A percentile compares a stretch with the other conserved stretches of the same genome.
Conservation (phyloP, 2,329 filamentous ascomycete genomes). For the Colletotrichum agaves region DNA sequence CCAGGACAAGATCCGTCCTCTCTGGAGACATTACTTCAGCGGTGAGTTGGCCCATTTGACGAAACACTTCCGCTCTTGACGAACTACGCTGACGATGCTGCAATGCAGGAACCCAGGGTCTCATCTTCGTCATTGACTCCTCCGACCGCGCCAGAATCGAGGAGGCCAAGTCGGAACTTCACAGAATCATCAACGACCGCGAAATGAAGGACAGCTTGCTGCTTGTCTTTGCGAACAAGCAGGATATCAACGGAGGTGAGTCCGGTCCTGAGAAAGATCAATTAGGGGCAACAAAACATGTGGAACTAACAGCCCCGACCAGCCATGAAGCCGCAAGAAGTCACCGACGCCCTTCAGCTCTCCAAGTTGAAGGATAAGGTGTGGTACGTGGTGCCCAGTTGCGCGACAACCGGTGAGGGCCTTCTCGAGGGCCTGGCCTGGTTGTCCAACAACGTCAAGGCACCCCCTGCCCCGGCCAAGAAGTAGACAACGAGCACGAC, state of each 20-base stretch:
- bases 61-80: neutral
- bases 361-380: slow-evolving; percentile 83
- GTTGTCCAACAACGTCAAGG: slow-evolving; percentile 87
- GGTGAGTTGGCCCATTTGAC: slow-evolving; percentile 57
- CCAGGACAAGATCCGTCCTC: slow-evolving; percentile 97
- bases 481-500: slow-evolving; percentile 53
- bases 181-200: slow-evolving; percentile 96
- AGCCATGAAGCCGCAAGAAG: slow-evolving; percentile 84
- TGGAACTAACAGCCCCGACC: slow-evolving; percentile 19
- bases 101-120: slow-evolving; percentile 85
- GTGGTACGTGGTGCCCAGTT: slow-evolving; percentile 87
- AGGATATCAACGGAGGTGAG: slow-evolving; percentile 85
- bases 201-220: slow-evolving; percentile 97
- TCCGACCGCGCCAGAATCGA: slow-evolving; percentile 92
- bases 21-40: slow-evolving; percentile 98
- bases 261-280: neutral
- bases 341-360: slow-evolving; percentile 81
- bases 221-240: slow-evolving; percentile 98
- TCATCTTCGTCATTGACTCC: slow-evolving; percentile 98
- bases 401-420: slow-evolving; percentile 83
- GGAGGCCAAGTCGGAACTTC: slow-evolving; percentile 91
- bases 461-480: slow-evolving; percentile 64
- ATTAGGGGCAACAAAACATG: neutral
- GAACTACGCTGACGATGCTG: slow-evolving; percentile 9
- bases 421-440: slow-evolving; percentile 84